phyloP scores from a whole-genome alignment of 768 basidiomycete genomes.

The Lactifluus hygrophoroides region DNA sequence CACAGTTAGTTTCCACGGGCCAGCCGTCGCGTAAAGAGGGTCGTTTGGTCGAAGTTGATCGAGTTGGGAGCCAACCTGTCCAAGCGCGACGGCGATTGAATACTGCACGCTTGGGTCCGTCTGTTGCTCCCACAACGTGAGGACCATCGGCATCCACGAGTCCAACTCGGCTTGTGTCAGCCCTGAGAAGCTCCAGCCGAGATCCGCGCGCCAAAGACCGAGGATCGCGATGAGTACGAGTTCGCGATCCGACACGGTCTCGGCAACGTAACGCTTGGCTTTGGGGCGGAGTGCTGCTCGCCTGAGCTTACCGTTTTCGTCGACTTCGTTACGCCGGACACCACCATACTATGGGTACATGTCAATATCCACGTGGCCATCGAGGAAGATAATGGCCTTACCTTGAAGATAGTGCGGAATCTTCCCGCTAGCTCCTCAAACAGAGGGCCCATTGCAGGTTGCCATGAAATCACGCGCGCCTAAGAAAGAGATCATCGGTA shows the following conservation, averaged over 20 bases:
- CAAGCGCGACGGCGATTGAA: constrained; percentile 44
- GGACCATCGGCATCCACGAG: constrained; percentile 39
- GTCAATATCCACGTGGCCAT: not conserved
- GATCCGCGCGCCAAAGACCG: constrained; percentile 54
- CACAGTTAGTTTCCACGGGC: constrained; percentile 36
- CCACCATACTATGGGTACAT: constrained; percentile 35
- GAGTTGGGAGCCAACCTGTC: constrained; percentile 36
- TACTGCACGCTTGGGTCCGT: constrained; percentile 59
- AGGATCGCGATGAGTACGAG: constrained; percentile 62
- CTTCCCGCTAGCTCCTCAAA: constrained; percentile 38
- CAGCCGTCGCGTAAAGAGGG: constrained; percentile 30
- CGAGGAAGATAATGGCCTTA: constrained; percentile 24
- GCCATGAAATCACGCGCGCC: constrained; percentile 49
- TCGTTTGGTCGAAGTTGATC: constrained; percentile 37
- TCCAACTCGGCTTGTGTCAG: constrained; percentile 34
- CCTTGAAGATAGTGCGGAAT: constrained; percentile 49
- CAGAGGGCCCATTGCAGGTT: constrained; percentile 44
- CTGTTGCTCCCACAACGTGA: constrained; percentile 54
- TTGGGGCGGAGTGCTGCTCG: constrained; percentile 50
- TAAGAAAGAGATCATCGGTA: constrained; percentile 23
- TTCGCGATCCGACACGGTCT: constrained; percentile 60
- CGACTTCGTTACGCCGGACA: constrained; percentile 51
- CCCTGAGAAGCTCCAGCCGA: constrained; percentile 45
- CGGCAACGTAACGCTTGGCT: constrained; percentile 45
- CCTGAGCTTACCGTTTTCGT: constrained; percentile 46